phyloP scores from a whole-genome alignment of 106 monocot genomes.

The Dactylorhiza incarnata region DNA sequence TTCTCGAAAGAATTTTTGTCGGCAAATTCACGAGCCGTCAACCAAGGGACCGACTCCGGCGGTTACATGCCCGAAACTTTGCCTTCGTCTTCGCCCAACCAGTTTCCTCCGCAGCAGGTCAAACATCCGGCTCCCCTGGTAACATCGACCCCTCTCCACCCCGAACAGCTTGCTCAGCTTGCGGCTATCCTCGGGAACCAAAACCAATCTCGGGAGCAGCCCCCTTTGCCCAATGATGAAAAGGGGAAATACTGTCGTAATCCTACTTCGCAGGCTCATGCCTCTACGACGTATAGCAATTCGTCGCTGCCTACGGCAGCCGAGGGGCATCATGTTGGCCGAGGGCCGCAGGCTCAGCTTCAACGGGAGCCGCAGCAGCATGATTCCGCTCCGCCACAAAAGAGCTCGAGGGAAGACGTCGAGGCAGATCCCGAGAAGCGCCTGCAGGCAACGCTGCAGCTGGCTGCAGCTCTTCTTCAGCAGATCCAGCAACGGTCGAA shows the following conservation, averaged over 20 bases:
- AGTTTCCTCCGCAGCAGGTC: constrained; percentile 19
- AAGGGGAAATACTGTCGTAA: constrained; percentile 4
- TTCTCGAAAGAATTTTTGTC: constrained; percentile 17
- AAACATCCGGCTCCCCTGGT: constrained; percentile 31
- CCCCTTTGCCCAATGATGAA: constrained; percentile 10
- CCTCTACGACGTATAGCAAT: not conserved
- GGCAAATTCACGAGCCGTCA: constrained; percentile 8
- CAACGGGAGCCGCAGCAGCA: constrained; percentile 17
- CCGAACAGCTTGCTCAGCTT: constrained; percentile 72
- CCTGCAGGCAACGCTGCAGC: constrained; percentile 87
- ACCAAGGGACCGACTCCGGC: constrained; percentile 18
- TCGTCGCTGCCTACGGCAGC: constrained; percentile 7
- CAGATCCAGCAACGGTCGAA: constrained; percentile 91
- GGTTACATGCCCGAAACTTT: constrained; percentile 19
- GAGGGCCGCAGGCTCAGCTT: constrained; percentile 7
- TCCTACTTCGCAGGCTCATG: not conserved
- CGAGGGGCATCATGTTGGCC: constrained; percentile 16
- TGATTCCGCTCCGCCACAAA: constrained; percentile 16
- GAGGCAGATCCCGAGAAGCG: constrained; percentile 82
- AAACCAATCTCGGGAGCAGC: constrained; percentile 38
- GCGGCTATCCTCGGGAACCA: constrained; percentile 59
- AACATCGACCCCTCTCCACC: constrained; percentile 34
- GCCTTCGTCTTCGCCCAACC: constrained; percentile 3
- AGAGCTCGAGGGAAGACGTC: constrained; percentile 25
- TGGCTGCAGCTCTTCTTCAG: constrained; percentile 87